Percentiles rank a stretch among this genome's conserved stretches.
Evolutionary conservation across 2,329 filamentous ascomycete species (phyloP).

Genomic region (Aspergillus sclerotialis): DNA sequence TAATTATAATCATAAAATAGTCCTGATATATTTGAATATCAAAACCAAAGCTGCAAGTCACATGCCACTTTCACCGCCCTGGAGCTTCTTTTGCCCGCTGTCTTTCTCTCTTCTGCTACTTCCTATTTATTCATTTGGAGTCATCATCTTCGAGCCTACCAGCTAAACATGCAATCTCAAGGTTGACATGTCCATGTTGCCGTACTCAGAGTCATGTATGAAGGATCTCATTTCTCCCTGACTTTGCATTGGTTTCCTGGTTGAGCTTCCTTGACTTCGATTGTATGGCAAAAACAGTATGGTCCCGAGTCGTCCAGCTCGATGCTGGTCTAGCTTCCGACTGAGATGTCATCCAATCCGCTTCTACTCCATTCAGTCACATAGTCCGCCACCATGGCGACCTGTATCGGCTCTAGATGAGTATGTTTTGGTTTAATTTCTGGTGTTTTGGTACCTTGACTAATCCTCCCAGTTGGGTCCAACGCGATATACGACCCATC

Average conservation of each 20-base stretch:
- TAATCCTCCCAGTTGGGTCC: constrained; percentile 67
- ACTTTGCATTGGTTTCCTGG: constrained; percentile 6
- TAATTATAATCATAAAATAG: background rate
- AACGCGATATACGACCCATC: constrained; percentile 87
- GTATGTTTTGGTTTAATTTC: constrained; percentile 31
- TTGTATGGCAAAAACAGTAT: constrained; percentile 29
- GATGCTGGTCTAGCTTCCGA: constrained; percentile 23
- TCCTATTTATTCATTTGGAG: background rate
- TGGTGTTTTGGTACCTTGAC: constrained; percentile 9
- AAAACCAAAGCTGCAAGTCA: constrained; percentile 6
- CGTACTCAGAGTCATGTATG: constrained; percentile 12
- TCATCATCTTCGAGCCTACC: too few species aligned
- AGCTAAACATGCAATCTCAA: too few species aligned
- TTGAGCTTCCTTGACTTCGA: constrained; percentile 7
- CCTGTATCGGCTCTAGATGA: constrained; percentile 55
- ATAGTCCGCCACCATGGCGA: constrained; percentile 48
- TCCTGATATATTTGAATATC: too few species aligned
- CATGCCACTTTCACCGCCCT: constrained; percentile 15
- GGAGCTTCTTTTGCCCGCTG: background rate
- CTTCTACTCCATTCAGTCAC: constrained; percentile 18
- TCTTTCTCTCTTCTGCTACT: background rate
- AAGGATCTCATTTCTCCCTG: constrained; percentile 5
- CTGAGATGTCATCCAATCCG: constrained; percentile 16
- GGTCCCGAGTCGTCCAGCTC: constrained; percentile 27
- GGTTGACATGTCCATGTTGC: too few species aligned